Base-by-base conservation (phyloP, 176 grass and related monocot species). In the Typha latifolia region DNA sequence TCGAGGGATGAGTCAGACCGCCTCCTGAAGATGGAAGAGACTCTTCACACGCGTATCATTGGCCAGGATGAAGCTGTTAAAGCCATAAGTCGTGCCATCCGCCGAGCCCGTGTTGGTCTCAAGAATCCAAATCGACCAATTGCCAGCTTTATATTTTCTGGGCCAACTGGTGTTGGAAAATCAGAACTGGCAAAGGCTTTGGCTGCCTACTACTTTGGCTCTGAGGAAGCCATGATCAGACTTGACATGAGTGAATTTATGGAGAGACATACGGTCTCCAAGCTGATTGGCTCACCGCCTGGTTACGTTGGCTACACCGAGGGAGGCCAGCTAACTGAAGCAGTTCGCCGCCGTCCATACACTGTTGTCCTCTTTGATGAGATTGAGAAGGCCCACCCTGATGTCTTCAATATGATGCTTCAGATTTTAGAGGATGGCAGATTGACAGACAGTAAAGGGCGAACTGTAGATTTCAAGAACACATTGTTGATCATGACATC, bases 371-470 rank as follows among this genome's bases (percentile, higher is more conserved):
- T 95, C 34, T 95, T 94, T 10, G 90, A 94, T 66, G 85, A 94
- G 69, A 94, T 94, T 37, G 90, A 94, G 67, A 94, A 94, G 67
- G 90, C 90, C 0, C 90, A 90, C 61, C 91, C 91, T 0, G 91
- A 96, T 68, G 91, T 96, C 4, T 96, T 96, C 77, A 96, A 96
- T 82, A 96, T 90, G 91, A 96, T 96, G 86, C 91, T 96, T 31
- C 87, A 96, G 74, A 96, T 96, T 63, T 68, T 96, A 50, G 91
- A 96, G 80, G 91, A 96, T 2, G 91, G 87, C 21, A 86, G 86
- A 48, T 63, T 96, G 34, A 96, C 91, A 9, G 91, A 96, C 84
- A 96, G 91, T 66, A 96, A 96, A 62, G 91, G 91, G 26, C 82
- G 91, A 70, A 96, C 91, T 5, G 87, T 96, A 53, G 84, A 96